phyloP scores from a whole-genome alignment of 139 green algal species.

The Chlorella sp. region DNA sequence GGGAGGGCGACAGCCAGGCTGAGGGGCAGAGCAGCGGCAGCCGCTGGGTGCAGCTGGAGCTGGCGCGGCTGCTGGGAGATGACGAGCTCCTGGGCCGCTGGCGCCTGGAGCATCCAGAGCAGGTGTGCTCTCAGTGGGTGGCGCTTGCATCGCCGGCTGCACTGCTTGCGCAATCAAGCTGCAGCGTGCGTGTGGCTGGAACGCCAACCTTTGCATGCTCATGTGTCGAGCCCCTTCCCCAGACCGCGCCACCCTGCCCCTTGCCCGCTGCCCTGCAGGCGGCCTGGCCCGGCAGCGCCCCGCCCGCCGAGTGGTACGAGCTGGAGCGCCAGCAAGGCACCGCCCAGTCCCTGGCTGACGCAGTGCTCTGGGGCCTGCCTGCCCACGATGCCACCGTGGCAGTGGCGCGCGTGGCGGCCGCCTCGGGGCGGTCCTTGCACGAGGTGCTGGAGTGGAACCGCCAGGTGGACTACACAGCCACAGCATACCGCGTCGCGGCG shows the following conservation, averaged over 20 bases:
- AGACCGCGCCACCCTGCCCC: background rate
- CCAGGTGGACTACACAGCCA: conserved; percentile 7
- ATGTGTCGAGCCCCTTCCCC: background rate
- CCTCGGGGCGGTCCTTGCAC: conserved; percentile 48
- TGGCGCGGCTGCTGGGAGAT: conserved; percentile 56
- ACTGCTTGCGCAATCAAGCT: too few species aligned
- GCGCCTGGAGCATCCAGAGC: conserved; percentile 22
- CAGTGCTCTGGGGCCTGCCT: conserved; percentile 58
- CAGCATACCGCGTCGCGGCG: background rate
- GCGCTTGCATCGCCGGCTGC: too few species aligned
- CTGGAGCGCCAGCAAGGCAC: conserved; percentile 15
- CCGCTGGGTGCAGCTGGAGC: conserved; percentile 13
- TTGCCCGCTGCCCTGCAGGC: background rate
- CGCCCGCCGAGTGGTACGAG: conserved; percentile 17
- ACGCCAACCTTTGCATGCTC: too few species aligned
- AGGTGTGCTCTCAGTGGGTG: too few species aligned
- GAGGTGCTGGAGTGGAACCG: conserved; percentile 21
- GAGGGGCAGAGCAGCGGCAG: background rate
- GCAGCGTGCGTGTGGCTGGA: too few species aligned
- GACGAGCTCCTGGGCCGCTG: conserved; percentile 38
- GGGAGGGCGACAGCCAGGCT: background rate
- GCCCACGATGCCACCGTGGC: conserved; percentile 64
- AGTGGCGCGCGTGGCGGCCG: conserved; percentile 50
- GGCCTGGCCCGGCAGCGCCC: conserved; percentile 14
- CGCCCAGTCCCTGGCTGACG: conserved; percentile 42